Percentiles rank a stretch among this genome's conserved stretches.
phyloP scores from a whole-genome alignment of 257 asterid genomes.

The Solanum etuberosum region DNA sequence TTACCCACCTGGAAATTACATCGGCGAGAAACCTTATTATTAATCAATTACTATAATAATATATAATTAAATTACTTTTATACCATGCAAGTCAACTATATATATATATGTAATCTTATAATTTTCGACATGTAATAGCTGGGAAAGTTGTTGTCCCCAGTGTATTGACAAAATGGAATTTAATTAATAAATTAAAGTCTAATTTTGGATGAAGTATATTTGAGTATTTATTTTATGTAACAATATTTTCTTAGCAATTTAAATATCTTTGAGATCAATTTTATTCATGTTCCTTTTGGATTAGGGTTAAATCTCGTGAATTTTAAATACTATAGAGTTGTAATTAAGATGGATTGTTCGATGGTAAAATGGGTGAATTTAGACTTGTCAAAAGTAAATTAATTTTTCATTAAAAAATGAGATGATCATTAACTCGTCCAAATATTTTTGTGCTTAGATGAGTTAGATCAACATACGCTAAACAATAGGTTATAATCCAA shows the following conservation, averaged over 20 bases:
- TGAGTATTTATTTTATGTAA: background rate
- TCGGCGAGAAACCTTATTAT: slow-evolving; percentile 14
- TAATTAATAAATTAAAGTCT: background rate
- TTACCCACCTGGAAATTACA: slow-evolving; percentile 20
- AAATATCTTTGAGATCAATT: background rate
- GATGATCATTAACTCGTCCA: background rate
- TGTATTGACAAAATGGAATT: background rate
- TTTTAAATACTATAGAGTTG: background rate
- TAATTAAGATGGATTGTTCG: background rate
- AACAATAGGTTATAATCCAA: background rate
- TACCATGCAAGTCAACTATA: background rate
- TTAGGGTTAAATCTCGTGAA: background rate
- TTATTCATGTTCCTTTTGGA: background rate
- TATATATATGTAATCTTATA: background rate
- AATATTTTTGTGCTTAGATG: background rate
- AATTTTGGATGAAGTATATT: background rate
- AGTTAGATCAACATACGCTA: background rate
- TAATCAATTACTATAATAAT: background rate
- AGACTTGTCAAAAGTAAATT: background rate
- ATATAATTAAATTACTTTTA: background rate
- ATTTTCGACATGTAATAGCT: background rate
- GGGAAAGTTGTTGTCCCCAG: no score
- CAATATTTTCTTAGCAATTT: background rate
- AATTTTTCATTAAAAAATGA: no score
- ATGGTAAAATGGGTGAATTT: background rate